Evolutionary conservation across 768 basidiomycete species (phyloP).

Genomic region (Phylloporus arenicola): DNA sequence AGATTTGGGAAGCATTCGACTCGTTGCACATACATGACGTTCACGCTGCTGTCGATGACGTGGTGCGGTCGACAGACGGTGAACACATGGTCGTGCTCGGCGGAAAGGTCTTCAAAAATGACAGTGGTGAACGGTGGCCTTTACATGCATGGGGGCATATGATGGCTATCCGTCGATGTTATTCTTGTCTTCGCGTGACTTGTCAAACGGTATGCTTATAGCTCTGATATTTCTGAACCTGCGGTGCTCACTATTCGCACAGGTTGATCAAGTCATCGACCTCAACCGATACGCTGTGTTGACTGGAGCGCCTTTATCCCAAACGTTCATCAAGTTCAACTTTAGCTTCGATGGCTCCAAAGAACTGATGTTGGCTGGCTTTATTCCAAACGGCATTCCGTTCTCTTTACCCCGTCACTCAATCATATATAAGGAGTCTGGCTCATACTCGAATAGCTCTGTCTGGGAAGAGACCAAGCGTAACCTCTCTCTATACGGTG

Average conservation of each 20-base stretch:
- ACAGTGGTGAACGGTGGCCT: slow-evolving; percentile 26
- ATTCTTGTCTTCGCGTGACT: slow-evolving; percentile 29
- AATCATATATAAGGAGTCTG: slow-evolving; percentile 12
- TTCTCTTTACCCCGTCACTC: slow-evolving; percentile 21
- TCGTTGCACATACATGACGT: slow-evolving; percentile 27
- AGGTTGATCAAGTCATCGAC: slow-evolving; percentile 30
- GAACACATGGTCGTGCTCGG: slow-evolving; percentile 31
- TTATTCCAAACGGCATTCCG: slow-evolving; percentile 25
- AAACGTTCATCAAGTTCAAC: slow-evolving; percentile 20
- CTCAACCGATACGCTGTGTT: slow-evolving; percentile 28
- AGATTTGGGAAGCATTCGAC: slow-evolving; percentile 30
- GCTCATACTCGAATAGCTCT: slow-evolving; percentile 2
- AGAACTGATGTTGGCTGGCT: slow-evolving; percentile 29
- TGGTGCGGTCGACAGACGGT: slow-evolving; percentile 24
- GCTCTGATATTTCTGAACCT: not conserved
- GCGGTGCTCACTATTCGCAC: not conserved
- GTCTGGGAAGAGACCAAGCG: slow-evolving; percentile 28
- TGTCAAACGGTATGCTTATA: slow-evolving; percentile 25
- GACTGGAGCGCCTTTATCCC: slow-evolving; percentile 10
- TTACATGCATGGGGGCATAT: slow-evolving; percentile 35
- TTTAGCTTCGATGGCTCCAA: slow-evolving; percentile 20
- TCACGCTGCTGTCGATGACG: slow-evolving; percentile 28
- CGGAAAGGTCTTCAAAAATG: slow-evolving; percentile 30
- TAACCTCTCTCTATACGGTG: slow-evolving; percentile 25
- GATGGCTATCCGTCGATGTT: slow-evolving; percentile 26